phyloP scores from a whole-genome alignment of 2,329 filamentous ascomycete species.

The Colletotrichum costaricense region DNA sequence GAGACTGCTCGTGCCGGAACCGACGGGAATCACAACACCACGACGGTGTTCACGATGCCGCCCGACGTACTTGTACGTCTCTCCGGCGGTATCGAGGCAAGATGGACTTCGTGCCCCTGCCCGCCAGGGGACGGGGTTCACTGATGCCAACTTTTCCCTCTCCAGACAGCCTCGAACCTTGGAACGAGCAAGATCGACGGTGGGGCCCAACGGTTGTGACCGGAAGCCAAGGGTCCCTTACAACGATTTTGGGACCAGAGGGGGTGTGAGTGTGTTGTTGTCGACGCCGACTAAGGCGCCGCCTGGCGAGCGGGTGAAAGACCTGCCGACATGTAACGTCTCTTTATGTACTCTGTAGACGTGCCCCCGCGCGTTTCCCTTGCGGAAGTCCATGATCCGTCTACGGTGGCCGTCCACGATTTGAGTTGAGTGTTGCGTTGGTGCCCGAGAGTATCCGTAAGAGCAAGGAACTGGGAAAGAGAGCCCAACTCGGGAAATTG shows the following conservation, averaged over 20 bases:
- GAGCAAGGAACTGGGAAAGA: not conserved
- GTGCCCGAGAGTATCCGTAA: conserved; percentile 24
- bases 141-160: conserved; percentile 29
- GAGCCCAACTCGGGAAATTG: conserved; percentile 12
- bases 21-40: not conserved
- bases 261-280: conserved; percentile 14
- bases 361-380: not conserved
- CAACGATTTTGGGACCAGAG: conserved; percentile 14
- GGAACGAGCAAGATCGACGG: conserved; percentile 32
- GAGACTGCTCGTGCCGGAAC: conserved; percentile 3
- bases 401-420: conserved; percentile 20
- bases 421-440: conserved; percentile 23
- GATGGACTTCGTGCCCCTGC: conserved; percentile 4
- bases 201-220: conserved; percentile 9
- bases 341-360: not conserved
- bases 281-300: not conserved
- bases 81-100: conserved; percentile 16
- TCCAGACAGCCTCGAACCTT: conserved; percentile 22
- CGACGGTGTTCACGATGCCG: conserved; percentile 27
- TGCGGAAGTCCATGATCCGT: not conserved
- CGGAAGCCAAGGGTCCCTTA: conserved; percentile 27
- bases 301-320: not conserved
- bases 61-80: not conserved
- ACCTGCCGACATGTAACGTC: not conserved
- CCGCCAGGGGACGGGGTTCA: not conserved